These are phyloP conservation scores for Aspergillus amoenus DNA, from an alignment of 2,329 filamentous ascomycete genomes.

Conservation along the genomic window DNA sequence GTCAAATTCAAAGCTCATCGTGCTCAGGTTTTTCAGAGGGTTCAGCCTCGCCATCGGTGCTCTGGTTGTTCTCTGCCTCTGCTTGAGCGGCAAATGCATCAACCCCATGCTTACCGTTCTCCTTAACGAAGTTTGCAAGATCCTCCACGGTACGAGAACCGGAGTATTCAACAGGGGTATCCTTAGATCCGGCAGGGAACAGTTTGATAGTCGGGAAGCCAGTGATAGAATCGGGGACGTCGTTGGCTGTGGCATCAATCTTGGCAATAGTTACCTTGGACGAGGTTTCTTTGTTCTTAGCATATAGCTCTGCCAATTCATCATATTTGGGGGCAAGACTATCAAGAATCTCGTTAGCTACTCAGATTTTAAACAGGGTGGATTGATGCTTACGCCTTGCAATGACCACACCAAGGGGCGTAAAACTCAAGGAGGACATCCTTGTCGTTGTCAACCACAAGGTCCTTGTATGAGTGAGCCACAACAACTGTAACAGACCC, in stretches of 20 bases:
- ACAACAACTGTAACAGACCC: conserved; percentile 85
- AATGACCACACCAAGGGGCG: conserved; percentile 78
- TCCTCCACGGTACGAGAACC: conserved; percentile 89
- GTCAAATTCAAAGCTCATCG: conserved; percentile 39
- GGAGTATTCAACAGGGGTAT: conserved; percentile 78
- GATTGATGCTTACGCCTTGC: conserved; percentile 56
- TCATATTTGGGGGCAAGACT: conserved; percentile 67
- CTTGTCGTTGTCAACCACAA: conserved; percentile 92
- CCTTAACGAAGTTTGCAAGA: conserved; percentile 85
- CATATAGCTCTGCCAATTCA: conserved; percentile 59
- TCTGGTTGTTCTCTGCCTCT: conserved; percentile 45
- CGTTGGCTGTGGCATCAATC: conserved; percentile 94
- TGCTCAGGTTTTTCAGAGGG: conserved; percentile 31
- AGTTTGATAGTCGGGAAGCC: conserved; percentile 99
- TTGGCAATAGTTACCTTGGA: conserved; percentile 72
- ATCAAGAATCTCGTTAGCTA: conserved; percentile 10
- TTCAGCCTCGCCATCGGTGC: conserved; percentile 23
- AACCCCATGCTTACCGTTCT: conserved; percentile 89
- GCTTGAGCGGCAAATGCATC: conserved; percentile 57
- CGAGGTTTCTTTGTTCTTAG: conserved; percentile 47
- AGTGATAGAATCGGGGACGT: conserved; percentile 93
- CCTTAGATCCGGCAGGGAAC: conserved; percentile 87
- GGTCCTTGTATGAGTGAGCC: conserved; percentile 86
- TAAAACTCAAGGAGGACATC: conserved; percentile 98
- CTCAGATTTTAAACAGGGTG: background rate